Evolutionary conservation across 768 basidiomycete species (phyloP), one percentile per base, ranked within the genome.

Genomic region (Pleurotus salmoneostramineus): DNA sequence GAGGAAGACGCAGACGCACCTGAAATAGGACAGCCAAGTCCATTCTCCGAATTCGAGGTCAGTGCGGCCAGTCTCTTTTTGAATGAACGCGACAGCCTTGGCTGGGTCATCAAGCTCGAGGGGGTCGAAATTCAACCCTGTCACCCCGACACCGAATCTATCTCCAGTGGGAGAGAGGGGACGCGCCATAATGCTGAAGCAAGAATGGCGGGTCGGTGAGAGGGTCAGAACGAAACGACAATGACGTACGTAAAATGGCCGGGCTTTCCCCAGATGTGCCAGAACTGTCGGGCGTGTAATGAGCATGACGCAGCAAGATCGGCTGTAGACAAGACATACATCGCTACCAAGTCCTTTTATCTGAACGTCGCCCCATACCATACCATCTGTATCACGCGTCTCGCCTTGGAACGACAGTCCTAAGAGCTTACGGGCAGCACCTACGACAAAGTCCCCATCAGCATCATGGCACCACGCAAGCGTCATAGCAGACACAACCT

Each of bases 351-450:
- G 56, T 7, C 62, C 64, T 21, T 58, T 50, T 15, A 68, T 65
- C 15, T 64, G 60, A n/a, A 68, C 66, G 36, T 68, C 66, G 2
- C 64, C 66, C 62, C 62, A 65, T 6, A 68, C 61, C 58, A 63
- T 62, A 17, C 66, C 66, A 50, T 66, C 63, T 5, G 66, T 57
- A 42, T 68, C 65, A 15, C 61, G 59, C 5, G 64, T 68, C 32
- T 68, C 66, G 33, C 65, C 66, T 51, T 61, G 57, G 43, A 68
- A 66, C 5, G 61, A 58, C n/a, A 68, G 48, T 14, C 63, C 64
- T 3, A 66, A 47, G 5, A 63, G 59, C 48, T 65, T 68, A 44
- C 64, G 55, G 11, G 60, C 58, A 15, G 50, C 37, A 32, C 66
- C 66, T 67, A 27, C 21, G 21, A 27, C 21, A 27, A 27, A 27